Evolutionary conservation across 306 rosid genomes (phyloP), one percentile per base, ranked within the genome.

Genomic region (Calophaca sinica): DNA sequence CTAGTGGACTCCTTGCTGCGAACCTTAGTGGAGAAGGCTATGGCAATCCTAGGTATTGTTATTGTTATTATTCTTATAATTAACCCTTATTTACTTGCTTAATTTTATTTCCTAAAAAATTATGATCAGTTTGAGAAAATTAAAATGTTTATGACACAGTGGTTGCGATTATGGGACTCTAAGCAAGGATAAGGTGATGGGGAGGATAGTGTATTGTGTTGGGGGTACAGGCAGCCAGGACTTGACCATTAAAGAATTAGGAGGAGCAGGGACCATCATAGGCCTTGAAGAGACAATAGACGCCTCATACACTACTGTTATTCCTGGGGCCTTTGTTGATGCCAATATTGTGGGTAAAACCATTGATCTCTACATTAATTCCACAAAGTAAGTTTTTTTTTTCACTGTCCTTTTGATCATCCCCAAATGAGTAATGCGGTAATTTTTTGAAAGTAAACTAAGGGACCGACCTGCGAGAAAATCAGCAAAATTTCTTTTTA

Each of bases 131-230:
- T 59, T 65, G 82, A 82, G 63, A 14, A 74, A 42, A 69, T 75
- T 54, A 48, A 7, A 12, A 46, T 46, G 38, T 44, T 53, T 48
- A 58, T 74, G 74, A 59, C 14, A 62, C 81, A 89, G 98, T 80
- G 83, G 86, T 52, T 94, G 97, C 82, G 94, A 94, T 36, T 54
- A 51, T 41, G 87, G 86, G 73, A 86, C 89, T 8, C 64, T 94
- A 11, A 63, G 48, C 75, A 7, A 74, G 82, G 61, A 83, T 64
- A 84, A 80, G 66, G 97, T 94, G 85, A 72, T 49, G 81, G 97
- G 96, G 2, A 94, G 33, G 71, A 87, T 91, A 53, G 91, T 91
- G 83, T 87, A 80, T 68, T 94, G 98, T 78, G 6, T 15, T 44
- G 93, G 86, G 4, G 73, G 71, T 4, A 2, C 67, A 3, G 74